Evolutionary conservation across 1,139 yeast genomes (phyloP), one percentile per base, ranked within the genome.

Genomic region (Blastobotrys capitulatus): DNA sequence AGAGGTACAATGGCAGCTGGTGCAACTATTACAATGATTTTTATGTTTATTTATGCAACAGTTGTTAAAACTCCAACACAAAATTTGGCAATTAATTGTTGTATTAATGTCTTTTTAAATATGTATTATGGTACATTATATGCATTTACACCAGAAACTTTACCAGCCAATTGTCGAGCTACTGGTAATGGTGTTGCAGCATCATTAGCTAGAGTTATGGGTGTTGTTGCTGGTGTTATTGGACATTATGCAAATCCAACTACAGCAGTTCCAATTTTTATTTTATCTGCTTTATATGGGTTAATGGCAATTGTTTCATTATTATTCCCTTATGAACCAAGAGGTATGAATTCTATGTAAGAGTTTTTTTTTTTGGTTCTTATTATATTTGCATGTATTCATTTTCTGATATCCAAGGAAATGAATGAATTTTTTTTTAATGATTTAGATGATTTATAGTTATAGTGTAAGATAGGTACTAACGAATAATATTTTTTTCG

Each of bases 1-100:
- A 69, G 80, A 57, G 83, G 83, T 13, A 74, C 81, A 1, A 68
- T 81, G 75, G 70, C 69, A n/a, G 66, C 80, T 51, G 84, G 84
- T 22, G 80, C 81, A 0, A 18, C 80, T 19, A 51, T 71, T 5
- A 66, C 79, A 15, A 79, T 79, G 83, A 77, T 75, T 1, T 72
- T 79, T 51, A 68, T 81, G 56, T 80, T 80, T 63, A 81, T 80
- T 29, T 80, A 78, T 60, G 40, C 40, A 22, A 79, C 85, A 10
- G 70, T 76, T 0, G 80, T 79, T 35, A 68, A 74, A 55, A 77
- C 77, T 1, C 64, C 74, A 45, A 64, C 72, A 9, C 78, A 69
- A 41, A 78, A 80, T 60, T 75, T 79, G 37, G 84, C 78, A 0
- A 73, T 79, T 50, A 70, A 77, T 19, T 72, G 82, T 16, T 72